Evolutionary conservation across 2,329 filamentous ascomycete genomes (phyloP), one percentile per base, ranked within the genome.

Genomic region (Nigrospora osmanthi): DNA sequence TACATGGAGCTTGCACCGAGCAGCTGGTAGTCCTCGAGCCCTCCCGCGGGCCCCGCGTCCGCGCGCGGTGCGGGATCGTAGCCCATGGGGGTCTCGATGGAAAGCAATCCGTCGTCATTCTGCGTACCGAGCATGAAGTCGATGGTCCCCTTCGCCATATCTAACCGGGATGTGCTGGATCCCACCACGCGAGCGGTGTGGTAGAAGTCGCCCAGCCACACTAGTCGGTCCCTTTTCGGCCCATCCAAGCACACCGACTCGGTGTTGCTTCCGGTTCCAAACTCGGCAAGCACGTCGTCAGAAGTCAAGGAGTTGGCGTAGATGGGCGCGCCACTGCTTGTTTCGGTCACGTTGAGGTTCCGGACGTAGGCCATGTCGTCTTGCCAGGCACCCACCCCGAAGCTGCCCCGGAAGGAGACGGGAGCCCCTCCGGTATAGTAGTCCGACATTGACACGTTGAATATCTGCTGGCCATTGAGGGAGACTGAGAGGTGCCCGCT

Each of bases 161-260:
- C 65, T n/a, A 48, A 57, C 5, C 62, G 57, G 11, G 55, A 52
- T 1, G 67, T 70, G 9, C 59, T 64, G 1, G 57, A 54, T 0
- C 53, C 56, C 11, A 70, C 52, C 15, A 69, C 59, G 11, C 61
- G 57, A 1, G 60, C 53, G 0, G 69, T 69, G 49, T 71, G 66
- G 35, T 63, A 63, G 43, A 68, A 69, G 46, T 70, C 67, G 6
- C 68, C 67, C 3, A 61, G 56, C 67, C 67, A 70, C 6, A 68
- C 56, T 1, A 68, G 54, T 0, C 67, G 57, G 47, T 71, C 67
- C 6, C 68, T 55, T 47, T 70, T 70, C 1, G 62, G 59, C 3
- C 67, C 65, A 46, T 71, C 67, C 1, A 69, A 52, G 38, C 68
- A 71, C 10, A 68, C 58, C 2, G 62, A 61, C 6, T 53, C 51